phyloP scores from a whole-genome alignment of 805 yeast genomes.

The Yarrowia sp. region DNA sequence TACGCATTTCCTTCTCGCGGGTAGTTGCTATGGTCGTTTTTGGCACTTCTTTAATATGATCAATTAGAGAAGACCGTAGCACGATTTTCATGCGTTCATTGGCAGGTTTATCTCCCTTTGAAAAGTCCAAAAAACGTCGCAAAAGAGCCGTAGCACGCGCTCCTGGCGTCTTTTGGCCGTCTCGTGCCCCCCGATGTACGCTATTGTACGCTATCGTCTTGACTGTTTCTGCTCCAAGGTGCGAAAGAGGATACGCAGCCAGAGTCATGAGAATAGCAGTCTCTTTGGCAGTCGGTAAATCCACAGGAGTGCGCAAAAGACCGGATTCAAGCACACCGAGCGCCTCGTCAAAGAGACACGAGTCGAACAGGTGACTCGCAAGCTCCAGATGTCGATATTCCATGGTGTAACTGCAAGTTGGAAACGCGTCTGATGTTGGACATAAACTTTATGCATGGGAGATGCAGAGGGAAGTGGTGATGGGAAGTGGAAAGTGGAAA shows the following conservation, averaged over 20 bases:
- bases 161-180: constrained; percentile 4
- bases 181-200: not conserved
- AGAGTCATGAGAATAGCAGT: not conserved
- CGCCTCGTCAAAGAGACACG: constrained; percentile 11
- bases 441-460: not conserved
- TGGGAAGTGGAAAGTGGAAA: too few relatives aligned
- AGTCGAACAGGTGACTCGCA: not conserved
- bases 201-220: not conserved
- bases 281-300: not conserved
- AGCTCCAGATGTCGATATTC: not conserved
- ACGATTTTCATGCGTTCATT: not conserved
- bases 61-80: not conserved
- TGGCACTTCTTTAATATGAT: not conserved
- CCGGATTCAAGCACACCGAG: not conserved
- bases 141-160: not conserved
- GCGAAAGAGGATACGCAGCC: constrained; percentile 5
- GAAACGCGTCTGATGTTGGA: not conserved
- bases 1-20: not conserved
- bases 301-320: not conserved
- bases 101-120: not conserved
- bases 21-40: not conserved
- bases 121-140: not conserved
- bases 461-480: too few relatives aligned
- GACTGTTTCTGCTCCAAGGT: not conserved
- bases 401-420: not conserved